Evolutionary conservation across 2,329 filamentous ascomycete species (phyloP), one percentile per base, ranked within the genome.

Genomic region (Calonectria pseudoturangicola): DNA sequence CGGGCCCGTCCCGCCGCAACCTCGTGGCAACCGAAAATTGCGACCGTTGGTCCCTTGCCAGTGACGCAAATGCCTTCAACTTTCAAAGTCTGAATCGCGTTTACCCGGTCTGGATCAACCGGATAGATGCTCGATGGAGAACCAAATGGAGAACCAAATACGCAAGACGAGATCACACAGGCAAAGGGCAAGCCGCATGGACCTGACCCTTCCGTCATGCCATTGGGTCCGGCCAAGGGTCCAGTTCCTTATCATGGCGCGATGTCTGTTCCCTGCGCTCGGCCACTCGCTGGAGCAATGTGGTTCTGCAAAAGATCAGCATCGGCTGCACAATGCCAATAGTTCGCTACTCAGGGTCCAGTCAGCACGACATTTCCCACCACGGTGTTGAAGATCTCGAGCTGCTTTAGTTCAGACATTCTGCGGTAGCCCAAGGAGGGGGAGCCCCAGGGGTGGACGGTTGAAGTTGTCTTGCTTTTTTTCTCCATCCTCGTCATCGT

Each of bases 11-110:
- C 63, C 56, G 56, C 64, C 41, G 21, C 70, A 30, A 41, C 65
- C 56, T 64, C 70, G 65, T 68, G 65, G 70, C 39, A 64, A 58
- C 28, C 27, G 64, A 48, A 39, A 47, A 39, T 47, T 60, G 58
- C 66, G 36, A 28, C 54, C 45, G 43, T 51, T 62, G 36, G 45
- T 56, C 45, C 12, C 45, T 47, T 63, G 16, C 51, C 54, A 62
- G 68, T 67, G 70, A 68, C 70, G 64, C 56, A 54, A 45, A 21
- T 63, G 69, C 39, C 67, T 63, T 68, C 63, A n/a, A 45, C n/a
- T 66, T 41, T 50, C 27, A 21, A 10, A 39, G 56, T 41, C 16
- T 41, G n/a, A 58, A 12, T 41, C 39, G 27, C 15, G 15, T 45
- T 30, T 30, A 63, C 33, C 6, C n/a, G 21, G 54, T 41, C 54